phyloP scores from a whole-genome alignment of 441 rosid genomes.

The Euphorbia celastroides region DNA sequence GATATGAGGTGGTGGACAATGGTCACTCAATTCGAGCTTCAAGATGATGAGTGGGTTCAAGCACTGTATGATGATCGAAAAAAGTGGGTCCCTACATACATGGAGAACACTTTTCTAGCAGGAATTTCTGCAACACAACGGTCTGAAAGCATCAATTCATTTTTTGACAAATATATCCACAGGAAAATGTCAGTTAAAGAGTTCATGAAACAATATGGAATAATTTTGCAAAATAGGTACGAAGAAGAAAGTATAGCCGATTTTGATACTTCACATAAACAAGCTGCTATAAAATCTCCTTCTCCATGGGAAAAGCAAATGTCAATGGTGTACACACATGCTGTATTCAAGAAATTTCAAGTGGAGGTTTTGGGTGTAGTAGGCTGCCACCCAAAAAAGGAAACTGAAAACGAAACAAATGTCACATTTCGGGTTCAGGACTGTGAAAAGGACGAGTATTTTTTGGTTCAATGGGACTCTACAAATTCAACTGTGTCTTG shows the following conservation, averaged over 20 bases:
- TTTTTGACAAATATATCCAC: constrained; percentile 67
- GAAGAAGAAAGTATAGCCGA: constrained; percentile 86
- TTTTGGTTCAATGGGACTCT: constrained; percentile 58
- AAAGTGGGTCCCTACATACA: constrained; percentile 73
- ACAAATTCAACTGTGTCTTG: constrained; percentile 61
- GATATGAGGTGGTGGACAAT: constrained; percentile 74
- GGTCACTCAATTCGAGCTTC: constrained; percentile 54
- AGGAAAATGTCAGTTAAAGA: constrained; percentile 68
- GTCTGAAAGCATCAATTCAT: constrained; percentile 59
- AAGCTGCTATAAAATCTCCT: constrained; percentile 71
- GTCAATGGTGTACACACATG: constrained; percentile 67
- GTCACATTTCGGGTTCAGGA: constrained; percentile 65
- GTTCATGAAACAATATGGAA: constrained; percentile 64
- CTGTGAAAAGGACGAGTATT: constrained; percentile 62
- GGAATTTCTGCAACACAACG: constrained; percentile 66
- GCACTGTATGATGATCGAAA: constrained; percentile 61
- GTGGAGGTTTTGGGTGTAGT: constrained; percentile 75
- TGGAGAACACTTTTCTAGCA: constrained; percentile 56
- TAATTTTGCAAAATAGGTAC: constrained; percentile 57
- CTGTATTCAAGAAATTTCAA: constrained; percentile 71
- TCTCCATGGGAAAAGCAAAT: constrained; percentile 83
- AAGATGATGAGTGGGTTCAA: constrained; percentile 54
- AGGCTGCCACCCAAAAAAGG: constrained; percentile 80
- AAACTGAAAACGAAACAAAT: constrained; percentile 49
- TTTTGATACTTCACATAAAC: constrained; percentile 73